Evolutionary conservation across 2,329 filamentous ascomycete genomes (phyloP).

Genomic region (Colletotrichum sp.): DNA sequence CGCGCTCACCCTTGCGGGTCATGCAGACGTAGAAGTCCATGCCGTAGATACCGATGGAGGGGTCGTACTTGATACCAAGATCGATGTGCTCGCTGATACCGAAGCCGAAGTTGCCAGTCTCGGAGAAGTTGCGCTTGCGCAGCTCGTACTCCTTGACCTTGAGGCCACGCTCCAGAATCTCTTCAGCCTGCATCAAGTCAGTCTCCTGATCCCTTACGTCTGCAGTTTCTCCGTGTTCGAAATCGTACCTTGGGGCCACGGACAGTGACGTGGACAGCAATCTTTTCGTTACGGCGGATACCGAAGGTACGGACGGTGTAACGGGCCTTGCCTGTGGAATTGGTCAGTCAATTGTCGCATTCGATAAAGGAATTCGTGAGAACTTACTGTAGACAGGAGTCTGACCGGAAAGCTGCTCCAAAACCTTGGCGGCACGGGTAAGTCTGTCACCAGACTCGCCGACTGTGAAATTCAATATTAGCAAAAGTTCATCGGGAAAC

Average conservation of each 20-base stretch:
- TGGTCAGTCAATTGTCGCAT: constrained; percentile 20
- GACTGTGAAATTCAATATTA: constrained; percentile 50
- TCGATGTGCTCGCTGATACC: constrained; percentile 99
- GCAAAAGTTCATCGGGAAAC: not conserved
- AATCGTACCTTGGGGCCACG: constrained; percentile 78
- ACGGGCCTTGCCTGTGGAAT: constrained; percentile 85
- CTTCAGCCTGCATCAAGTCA: constrained; percentile 72
- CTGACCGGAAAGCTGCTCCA: constrained; percentile 99
- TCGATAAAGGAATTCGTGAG: not conserved
- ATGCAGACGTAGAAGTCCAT: constrained; percentile 99
- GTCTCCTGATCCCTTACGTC: not conserved
- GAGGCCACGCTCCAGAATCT: constrained; percentile 99
- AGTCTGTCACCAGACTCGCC: constrained; percentile 99
- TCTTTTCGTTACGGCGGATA: constrained; percentile 99
- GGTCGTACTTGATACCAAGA: constrained; percentile 99
- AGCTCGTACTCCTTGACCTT: constrained; percentile 99
- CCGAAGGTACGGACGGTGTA: constrained; percentile 99
- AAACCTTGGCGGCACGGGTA: constrained; percentile 99
- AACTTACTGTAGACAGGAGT: constrained; percentile 97
- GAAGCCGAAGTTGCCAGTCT: constrained; percentile 99
- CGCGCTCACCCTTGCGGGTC: constrained; percentile 98
- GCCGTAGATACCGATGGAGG: constrained; percentile 97
- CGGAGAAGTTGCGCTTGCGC: constrained; percentile 99
- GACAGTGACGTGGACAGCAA: constrained; percentile 98
- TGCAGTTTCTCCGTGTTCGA: not conserved